phyloP scores from a whole-genome alignment of 306 rosid genomes.

The Luffa aegyptiaca region DNA sequence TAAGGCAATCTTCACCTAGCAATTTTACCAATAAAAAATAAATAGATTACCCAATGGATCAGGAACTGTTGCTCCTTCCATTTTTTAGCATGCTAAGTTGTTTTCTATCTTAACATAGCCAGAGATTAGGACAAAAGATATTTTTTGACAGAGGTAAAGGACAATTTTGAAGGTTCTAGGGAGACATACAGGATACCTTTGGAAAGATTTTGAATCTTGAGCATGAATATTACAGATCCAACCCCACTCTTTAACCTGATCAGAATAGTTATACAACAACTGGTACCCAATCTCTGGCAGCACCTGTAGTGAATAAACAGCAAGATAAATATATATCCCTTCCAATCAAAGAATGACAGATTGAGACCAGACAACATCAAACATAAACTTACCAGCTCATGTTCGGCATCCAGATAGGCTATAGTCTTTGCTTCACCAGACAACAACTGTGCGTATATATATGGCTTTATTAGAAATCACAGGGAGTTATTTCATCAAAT shows the following conservation, averaged over 20 bases:
- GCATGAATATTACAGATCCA: constrained; percentile 78
- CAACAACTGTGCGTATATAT: constrained; percentile 41
- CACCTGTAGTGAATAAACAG: constrained; percentile 30
- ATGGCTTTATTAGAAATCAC: constrained; percentile 14
- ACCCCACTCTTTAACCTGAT: constrained; percentile 73
- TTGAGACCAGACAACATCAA: background rate
- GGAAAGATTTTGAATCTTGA: constrained; percentile 55
- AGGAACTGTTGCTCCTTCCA: background rate
- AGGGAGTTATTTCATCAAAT: constrained; percentile 11
- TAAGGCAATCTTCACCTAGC: background rate
- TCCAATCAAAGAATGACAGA: background rate
- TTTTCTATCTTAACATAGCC: background rate
- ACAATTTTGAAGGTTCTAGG: background rate
- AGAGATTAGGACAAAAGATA: background rate
- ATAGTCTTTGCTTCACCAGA: constrained; percentile 69
- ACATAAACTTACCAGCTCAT: constrained; percentile 57
- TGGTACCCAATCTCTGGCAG: constrained; percentile 83
- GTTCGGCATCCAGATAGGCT: constrained; percentile 62
- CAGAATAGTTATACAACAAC: constrained; percentile 57
- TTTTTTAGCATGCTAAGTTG: background rate
- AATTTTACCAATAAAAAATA: background rate
- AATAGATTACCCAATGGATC: background rate
- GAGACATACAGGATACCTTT: constrained; percentile 32
- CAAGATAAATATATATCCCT: constrained; percentile 10
- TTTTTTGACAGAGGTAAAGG: background rate